phyloP scores from a whole-genome alignment of 2,329 filamentous ascomycete species.

The Thyridium curvatum region DNA sequence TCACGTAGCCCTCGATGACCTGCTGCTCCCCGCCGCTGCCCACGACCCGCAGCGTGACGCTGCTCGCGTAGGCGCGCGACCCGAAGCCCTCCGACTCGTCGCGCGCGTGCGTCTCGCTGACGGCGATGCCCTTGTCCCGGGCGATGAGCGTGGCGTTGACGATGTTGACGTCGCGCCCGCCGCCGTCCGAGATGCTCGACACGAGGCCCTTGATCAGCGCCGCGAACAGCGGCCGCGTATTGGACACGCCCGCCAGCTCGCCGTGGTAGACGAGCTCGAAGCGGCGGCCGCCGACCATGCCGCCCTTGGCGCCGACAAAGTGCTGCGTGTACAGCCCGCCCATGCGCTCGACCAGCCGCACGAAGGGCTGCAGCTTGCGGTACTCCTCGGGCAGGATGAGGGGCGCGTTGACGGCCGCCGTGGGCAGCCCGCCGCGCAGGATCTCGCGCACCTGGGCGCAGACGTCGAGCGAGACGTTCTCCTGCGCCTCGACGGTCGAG shows the following conservation, averaged over 20 bases:
- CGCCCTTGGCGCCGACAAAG: slow-evolving; percentile 40
- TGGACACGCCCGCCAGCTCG: slow-evolving; percentile 62
- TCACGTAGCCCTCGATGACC: slow-evolving; percentile 60
- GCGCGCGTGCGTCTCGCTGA: slow-evolving; percentile 66
- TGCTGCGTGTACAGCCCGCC: slow-evolving; percentile 75
- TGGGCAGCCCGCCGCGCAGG: slow-evolving; percentile 65
- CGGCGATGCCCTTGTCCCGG: slow-evolving; percentile 68
- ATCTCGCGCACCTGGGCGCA: slow-evolving; percentile 75
- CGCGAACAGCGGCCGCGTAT: slow-evolving; percentile 73
- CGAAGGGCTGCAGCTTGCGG: slow-evolving; percentile 69
- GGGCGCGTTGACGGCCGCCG: slow-evolving; percentile 73
- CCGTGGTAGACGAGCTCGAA: slow-evolving; percentile 78
- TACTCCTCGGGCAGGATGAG: slow-evolving; percentile 78
- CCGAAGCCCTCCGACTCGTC: slow-evolving; percentile 35
- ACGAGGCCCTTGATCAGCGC: slow-evolving; percentile 73
- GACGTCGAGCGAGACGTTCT: slow-evolving; percentile 78
- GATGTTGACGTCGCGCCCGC: slow-evolving; percentile 69
- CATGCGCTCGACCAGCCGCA: slow-evolving; percentile 72
- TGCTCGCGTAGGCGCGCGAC: slow-evolving; percentile 60
- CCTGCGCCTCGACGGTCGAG: slow-evolving; percentile 75
- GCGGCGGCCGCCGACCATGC: slow-evolving; percentile 52
- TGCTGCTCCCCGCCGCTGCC: slow-evolving; percentile 26
- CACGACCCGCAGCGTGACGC: slow-evolving; percentile 61
- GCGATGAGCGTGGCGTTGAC: slow-evolving; percentile 74
- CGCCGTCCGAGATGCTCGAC: slow-evolving; percentile 59